Conservation (phyloP, 441 rosid genomes). For the Geranium incanum region DNA sequence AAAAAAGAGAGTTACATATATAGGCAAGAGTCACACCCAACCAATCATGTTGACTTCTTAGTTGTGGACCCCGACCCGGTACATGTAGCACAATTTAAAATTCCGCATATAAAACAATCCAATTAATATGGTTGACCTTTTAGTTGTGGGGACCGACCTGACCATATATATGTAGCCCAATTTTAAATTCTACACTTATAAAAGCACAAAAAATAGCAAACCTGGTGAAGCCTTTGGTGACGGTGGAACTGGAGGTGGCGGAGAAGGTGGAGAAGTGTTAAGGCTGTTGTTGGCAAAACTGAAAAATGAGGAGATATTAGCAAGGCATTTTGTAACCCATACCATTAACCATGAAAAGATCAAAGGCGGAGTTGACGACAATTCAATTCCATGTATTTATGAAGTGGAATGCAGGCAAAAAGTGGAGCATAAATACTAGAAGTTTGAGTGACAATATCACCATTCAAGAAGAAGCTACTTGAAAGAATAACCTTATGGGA, state of each 20-base stretch:
- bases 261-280: conserved; percentile 28
- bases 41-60: too few relatives aligned
- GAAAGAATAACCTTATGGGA: conserved; percentile 56
- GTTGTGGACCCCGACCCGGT: too few relatives aligned
- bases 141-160: too few relatives aligned
- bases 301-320: conserved; percentile 34
- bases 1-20: too few relatives aligned
- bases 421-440: background rate
- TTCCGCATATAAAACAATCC: too few relatives aligned
- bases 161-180: too few relatives aligned
- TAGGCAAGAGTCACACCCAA: too few relatives aligned
- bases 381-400: background rate
- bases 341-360: conserved; percentile 7
- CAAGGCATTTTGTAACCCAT: conserved; percentile 13
- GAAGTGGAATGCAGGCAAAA: background rate
- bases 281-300: conserved; percentile 49
- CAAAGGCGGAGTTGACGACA: conserved; percentile 3
- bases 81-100: too few relatives aligned
- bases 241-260: conserved; percentile 59
- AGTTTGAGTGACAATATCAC: background rate
- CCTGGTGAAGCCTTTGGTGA: conserved; percentile 35
- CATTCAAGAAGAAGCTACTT: conserved; percentile 9
- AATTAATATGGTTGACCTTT: too few relatives aligned
- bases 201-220: conserved; percentile 26
- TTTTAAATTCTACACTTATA: background rate